These are phyloP conservation scores for Pisolithus microcarpus DNA, from an alignment of 768 basidiomycete genomes.

Conservation along the genomic window DNA sequence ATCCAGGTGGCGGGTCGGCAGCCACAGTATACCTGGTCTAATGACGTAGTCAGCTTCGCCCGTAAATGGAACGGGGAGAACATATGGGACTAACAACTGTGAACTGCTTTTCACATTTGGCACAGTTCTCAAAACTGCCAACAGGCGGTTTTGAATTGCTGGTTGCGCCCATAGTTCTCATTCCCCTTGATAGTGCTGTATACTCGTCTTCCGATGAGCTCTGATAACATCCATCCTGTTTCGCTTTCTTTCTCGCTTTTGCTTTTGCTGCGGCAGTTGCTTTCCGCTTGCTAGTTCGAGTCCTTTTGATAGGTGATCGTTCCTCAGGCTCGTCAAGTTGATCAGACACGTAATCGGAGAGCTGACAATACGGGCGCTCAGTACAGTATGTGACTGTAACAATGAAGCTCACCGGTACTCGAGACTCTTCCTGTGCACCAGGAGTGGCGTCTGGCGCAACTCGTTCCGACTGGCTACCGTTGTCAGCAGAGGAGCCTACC, in stretches of 20 bases:
- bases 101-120: slow-evolving; percentile 75
- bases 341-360: slow-evolving; percentile 59
- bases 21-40: slow-evolving; percentile 86
- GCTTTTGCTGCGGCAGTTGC: slow-evolving; percentile 34
- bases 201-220: slow-evolving; percentile 61
- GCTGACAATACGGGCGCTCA: slow-evolving; percentile 3
- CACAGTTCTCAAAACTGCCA: slow-evolving; percentile 78
- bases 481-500: slow-evolving; percentile 5
- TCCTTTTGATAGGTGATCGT: slow-evolving; percentile 43
- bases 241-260: slow-evolving; percentile 34
- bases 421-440: background rate
- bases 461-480: slow-evolving; percentile 6
- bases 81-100: slow-evolving; percentile 60
- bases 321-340: slow-evolving; percentile 59
- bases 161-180: slow-evolving; percentile 29
- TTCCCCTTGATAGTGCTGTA: slow-evolving; percentile 50
- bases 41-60: background rate
- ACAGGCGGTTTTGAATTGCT: slow-evolving; percentile 49
- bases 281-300: slow-evolving; percentile 42
- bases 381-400: too few relatives aligned
- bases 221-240: slow-evolving; percentile 42
- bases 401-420: background rate
- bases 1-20: slow-evolving; percentile 62
- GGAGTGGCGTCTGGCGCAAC: slow-evolving; percentile 2
- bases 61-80: background rate